Evolutionary conservation across 345 rosid genomes (phyloP).

Genomic region (Sonneratia caseolaris): DNA sequence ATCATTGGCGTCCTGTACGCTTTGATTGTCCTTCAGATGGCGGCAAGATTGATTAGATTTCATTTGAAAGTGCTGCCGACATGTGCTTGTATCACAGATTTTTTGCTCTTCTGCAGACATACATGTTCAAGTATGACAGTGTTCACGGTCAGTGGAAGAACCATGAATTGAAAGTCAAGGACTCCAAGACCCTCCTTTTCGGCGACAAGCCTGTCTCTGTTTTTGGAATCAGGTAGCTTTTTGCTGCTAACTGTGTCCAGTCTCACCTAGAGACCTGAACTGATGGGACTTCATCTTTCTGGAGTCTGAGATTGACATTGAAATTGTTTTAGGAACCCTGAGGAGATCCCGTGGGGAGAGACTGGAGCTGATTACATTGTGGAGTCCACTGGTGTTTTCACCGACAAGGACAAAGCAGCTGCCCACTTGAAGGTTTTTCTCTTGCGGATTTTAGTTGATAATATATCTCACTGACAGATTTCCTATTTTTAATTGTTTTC

Average conservation of each 20-base stretch:
- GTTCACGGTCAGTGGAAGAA: conserved; percentile 61
- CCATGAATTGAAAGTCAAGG: conserved; percentile 43
- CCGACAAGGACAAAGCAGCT: conserved; percentile 64
- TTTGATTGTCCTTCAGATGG: not conserved
- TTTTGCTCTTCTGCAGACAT: not conserved
- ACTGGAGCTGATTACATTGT: conserved; percentile 54
- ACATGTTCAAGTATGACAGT: conserved; percentile 6
- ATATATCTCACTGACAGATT: not conserved
- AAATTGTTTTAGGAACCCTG: conserved; percentile 38
- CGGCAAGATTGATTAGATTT: not conserved
- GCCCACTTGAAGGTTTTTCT: conserved; percentile 53
- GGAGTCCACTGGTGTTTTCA: conserved; percentile 66
- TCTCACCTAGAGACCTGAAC: not conserved
- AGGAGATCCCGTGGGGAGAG: conserved; percentile 64
- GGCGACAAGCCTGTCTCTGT: conserved; percentile 48
- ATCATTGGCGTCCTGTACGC: not conserved
- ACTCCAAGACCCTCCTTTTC: conserved; percentile 51
- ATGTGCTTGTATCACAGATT: not conserved
- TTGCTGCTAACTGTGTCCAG: not conserved
- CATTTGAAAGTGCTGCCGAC: not conserved
- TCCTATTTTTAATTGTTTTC: not conserved
- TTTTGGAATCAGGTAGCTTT: conserved; percentile 37
- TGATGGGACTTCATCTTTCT: not conserved
- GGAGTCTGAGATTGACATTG: not conserved
- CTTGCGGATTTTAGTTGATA: not conserved